Evolutionary conservation across 345 rosid species (phyloP).

Genomic region (Lepidium aucheri): DNA sequence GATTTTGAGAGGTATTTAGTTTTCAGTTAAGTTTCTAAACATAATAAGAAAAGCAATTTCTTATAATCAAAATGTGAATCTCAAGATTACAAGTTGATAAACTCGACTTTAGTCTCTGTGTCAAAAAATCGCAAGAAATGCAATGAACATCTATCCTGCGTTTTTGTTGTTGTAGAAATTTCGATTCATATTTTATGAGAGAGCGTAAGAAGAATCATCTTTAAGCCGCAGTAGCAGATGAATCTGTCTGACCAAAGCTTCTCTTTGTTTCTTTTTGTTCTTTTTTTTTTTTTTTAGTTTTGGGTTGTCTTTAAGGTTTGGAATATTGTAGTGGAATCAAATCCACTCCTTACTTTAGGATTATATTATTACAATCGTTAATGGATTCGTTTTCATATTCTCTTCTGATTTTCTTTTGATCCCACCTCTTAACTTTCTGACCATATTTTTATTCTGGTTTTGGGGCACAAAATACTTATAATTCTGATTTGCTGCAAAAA

Average conservation of each 20-base stretch:
- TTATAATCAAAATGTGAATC: too few relatives aligned
- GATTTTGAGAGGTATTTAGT: too few relatives aligned
- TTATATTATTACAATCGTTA: background rate
- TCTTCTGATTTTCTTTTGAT: background rate
- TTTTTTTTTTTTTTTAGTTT: background rate
- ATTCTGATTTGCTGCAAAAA: too few relatives aligned
- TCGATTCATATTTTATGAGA: constrained; percentile 7
- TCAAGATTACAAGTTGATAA: too few relatives aligned
- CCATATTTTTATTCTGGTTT: background rate
- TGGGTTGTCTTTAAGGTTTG: constrained; percentile 10
- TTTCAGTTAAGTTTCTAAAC: too few relatives aligned
- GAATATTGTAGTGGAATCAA: constrained; percentile 20
- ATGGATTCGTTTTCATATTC: constrained; percentile 21
- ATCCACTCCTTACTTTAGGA: constrained; percentile 15
- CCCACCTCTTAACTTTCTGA: background rate
- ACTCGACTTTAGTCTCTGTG: constrained; percentile 79
- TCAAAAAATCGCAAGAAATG: constrained; percentile 82
- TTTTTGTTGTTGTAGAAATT: constrained; percentile 11
- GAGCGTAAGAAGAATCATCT: background rate
- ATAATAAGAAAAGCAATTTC: too few relatives aligned
- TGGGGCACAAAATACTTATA: too few relatives aligned
- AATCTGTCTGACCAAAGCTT: background rate
- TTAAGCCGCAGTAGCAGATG: constrained; percentile 3
- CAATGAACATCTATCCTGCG: constrained; percentile 28
- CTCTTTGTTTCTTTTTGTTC: background rate